Percentiles rank a stretch among this genome's conserved stretches.
Conservation (phyloP, 768 basidiomycete species). For the Rhizopogon salebrosus region DNA sequence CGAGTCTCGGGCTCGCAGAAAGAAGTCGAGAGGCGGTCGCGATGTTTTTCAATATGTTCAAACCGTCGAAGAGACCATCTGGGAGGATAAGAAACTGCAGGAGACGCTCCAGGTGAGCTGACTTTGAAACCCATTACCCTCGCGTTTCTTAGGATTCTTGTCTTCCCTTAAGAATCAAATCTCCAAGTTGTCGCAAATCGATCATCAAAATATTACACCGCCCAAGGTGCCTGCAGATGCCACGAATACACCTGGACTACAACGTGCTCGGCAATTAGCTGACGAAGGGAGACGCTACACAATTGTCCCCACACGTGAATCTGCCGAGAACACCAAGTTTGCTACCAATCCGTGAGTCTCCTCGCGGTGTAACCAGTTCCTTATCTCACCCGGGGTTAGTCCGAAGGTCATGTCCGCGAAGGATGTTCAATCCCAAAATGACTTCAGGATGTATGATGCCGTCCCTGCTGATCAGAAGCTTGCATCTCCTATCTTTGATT, state of each 20-base stretch:
- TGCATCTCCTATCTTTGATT: conserved; percentile 32
- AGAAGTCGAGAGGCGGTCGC: conserved; percentile 49
- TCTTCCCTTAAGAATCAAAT: conserved; percentile 45
- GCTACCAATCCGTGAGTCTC: conserved; percentile 39
- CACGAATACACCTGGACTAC: conserved; percentile 4
- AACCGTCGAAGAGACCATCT: conserved; percentile 66
- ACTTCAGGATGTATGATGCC: conserved; percentile 73
- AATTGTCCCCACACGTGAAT: conserved; percentile 33
- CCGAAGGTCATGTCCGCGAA: conserved; percentile 53
- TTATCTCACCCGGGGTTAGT: conserved; percentile 26
- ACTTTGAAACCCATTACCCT: background rate
- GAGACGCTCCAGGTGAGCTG: conserved; percentile 57
- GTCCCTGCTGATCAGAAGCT: conserved; percentile 38
- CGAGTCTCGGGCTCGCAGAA: conserved; percentile 54
- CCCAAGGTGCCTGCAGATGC: conserved; percentile 12
- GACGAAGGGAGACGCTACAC: conserved; percentile 49
- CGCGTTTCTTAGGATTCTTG: background rate
- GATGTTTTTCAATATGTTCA: conserved; percentile 79
- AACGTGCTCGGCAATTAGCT: conserved; percentile 21
- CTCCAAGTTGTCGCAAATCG: conserved; percentile 44
- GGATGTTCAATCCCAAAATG: conserved; percentile 34
- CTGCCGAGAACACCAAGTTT: conserved; percentile 7
- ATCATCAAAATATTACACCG: conserved; percentile 14
- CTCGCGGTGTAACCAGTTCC: background rate
- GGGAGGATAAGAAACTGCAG: conserved; percentile 55